Evolutionary conservation across 805 yeast species (phyloP).

Genomic region (Ogataea minuta): DNA sequence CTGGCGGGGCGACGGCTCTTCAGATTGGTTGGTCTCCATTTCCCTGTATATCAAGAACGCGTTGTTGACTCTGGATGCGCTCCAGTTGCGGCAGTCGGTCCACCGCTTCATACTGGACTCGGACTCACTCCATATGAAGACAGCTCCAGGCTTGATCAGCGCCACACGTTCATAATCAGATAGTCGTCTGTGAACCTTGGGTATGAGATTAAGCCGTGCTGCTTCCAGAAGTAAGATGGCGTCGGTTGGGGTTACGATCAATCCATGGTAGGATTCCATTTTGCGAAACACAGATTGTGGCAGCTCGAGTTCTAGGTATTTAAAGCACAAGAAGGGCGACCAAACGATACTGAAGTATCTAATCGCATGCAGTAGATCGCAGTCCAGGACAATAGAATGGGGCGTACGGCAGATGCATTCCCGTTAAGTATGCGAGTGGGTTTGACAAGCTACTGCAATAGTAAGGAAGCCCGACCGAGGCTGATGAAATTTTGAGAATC

Average conservation of each 20-base stretch:
- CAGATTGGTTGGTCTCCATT: conserved; percentile 40
- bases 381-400: no score
- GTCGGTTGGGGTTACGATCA: conserved; percentile 54
- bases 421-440: no score
- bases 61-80: conserved; percentile 67
- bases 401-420: no score
- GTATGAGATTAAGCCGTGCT: conserved; percentile 52
- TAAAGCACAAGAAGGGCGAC: no score
- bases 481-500: no score
- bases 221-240: conserved; percentile 68
- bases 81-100: conserved; percentile 78
- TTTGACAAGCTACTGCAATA: no score
- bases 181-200: conserved; percentile 58
- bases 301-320: neutral
- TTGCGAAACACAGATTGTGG: neutral
- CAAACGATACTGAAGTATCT: no score
- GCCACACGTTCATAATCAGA: conserved; percentile 50
- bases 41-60: conserved; percentile 62
- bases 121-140: conserved; percentile 70
- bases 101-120: conserved; percentile 72
- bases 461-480: no score
- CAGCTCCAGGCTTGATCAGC: conserved; percentile 54
- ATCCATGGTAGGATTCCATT: conserved; percentile 53
- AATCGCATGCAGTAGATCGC: no score
- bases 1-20: conserved; percentile 34